Conservation (phyloP, 176 grass and related monocot genomes). For the Elymus sibiricus region DNA sequence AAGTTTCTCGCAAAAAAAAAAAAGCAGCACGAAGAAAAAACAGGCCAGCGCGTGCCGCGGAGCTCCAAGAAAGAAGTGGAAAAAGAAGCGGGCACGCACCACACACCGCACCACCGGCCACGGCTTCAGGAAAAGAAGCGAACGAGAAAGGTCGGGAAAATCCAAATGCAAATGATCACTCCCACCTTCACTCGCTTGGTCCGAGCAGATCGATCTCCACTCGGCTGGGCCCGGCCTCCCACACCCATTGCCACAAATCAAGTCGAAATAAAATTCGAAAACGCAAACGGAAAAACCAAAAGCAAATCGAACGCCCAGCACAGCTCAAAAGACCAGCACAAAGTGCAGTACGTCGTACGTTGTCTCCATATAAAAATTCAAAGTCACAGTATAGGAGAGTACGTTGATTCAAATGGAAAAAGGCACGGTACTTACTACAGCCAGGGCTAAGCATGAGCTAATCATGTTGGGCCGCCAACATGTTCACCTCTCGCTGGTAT, state of each 20-base stretch:
- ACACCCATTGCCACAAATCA: not conserved
- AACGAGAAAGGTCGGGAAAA: not conserved
- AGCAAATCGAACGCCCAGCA: not conserved
- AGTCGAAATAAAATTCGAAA: conserved; percentile 28
- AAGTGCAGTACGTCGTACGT: not conserved
- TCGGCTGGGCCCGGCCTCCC: not conserved
- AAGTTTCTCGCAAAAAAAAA: no score
- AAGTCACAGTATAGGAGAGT: not conserved
- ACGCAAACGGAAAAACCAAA: not conserved
- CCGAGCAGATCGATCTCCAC: not conserved
- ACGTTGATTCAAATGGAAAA: not conserved
- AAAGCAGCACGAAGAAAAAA: not conserved
- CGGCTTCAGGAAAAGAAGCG: not conserved
- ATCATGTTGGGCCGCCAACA: not conserved
- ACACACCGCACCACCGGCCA: conserved; percentile 13
- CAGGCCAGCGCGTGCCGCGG: not conserved
- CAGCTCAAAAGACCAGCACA: conserved; percentile 27
- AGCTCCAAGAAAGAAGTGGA: conserved; percentile 15
- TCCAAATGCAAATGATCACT: conserved; percentile 40
- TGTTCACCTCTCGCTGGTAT: not conserved
- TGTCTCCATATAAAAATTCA: not conserved
- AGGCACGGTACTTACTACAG: not conserved
- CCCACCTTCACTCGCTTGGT: not conserved
- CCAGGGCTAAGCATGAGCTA: not conserved
- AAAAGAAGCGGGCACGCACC: not conserved